Percentiles rank a stretch among this genome's conserved stretches.
Evolutionary conservation across 2,329 filamentous ascomycete species (phyloP).

Genomic region (Dendrostoma leiphaemia): DNA sequence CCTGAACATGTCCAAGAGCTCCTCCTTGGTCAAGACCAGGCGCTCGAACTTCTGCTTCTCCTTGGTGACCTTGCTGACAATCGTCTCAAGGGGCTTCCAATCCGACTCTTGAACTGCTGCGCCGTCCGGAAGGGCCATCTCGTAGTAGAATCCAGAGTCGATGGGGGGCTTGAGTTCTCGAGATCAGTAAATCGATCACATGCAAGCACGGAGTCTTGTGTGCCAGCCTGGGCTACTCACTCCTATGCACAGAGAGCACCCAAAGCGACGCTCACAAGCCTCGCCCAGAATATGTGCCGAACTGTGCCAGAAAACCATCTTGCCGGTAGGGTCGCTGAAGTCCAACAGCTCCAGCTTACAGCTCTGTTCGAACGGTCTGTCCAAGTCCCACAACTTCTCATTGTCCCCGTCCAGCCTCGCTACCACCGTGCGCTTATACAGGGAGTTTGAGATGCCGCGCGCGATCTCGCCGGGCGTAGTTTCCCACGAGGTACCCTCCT

Average conservation of each 20-base stretch:
- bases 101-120: conserved; percentile 70
- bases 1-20: conserved; percentile 92
- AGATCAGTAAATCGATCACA: neutral
- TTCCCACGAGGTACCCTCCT: conserved; percentile 81
- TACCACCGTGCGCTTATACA: conserved; percentile 83
- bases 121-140: conserved; percentile 81
- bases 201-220: neutral
- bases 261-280: conserved; percentile 84
- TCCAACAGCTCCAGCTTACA: conserved; percentile 82
- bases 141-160: conserved; percentile 93
- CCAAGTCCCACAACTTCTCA: conserved; percentile 83
- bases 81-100: conserved; percentile 79
- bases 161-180: conserved; percentile 64
- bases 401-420: conserved; percentile 74
- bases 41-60: conserved; percentile 96
- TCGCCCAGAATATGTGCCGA: conserved; percentile 90
- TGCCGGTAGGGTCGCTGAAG: conserved; percentile 72
- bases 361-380: conserved; percentile 83
- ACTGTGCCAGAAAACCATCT: conserved; percentile 79
- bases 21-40: conserved; percentile 82
- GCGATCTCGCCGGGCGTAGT: conserved; percentile 81
- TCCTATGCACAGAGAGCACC: conserved; percentile 89
- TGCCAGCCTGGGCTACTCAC: neutral
- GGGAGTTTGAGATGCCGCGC: conserved; percentile 78
- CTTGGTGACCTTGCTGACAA: conserved; percentile 83